Conservation (phyloP, 1,139 yeast species). For the Suhomyces guaymorum region DNA sequence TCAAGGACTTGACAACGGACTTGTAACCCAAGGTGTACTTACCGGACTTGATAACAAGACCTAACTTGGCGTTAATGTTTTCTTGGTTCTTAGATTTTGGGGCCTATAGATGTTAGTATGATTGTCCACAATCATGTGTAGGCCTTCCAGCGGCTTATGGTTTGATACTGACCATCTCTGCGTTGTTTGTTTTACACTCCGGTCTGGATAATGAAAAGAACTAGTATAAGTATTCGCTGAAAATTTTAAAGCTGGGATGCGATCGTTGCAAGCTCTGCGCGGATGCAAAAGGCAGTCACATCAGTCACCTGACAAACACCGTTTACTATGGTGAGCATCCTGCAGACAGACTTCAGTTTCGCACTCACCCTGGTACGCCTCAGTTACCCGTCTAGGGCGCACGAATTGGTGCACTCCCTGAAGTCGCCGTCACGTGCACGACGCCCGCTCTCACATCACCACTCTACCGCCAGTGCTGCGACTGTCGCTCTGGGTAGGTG, state of each 20-base stretch:
- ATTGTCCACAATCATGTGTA: slow-evolving; percentile 1
- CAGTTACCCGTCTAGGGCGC: background rate
- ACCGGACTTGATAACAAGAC: slow-evolving; percentile 98
- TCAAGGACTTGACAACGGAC: slow-evolving; percentile 96
- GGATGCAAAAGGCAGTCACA: slow-evolving; percentile 14
- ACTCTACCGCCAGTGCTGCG: slow-evolving; percentile 7
- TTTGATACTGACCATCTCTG: slow-evolving; percentile 93
- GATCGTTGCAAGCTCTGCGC: background rate
- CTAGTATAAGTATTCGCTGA: no score
- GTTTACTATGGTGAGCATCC: background rate
- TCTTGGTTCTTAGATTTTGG: slow-evolving; percentile 80
- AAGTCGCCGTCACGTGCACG: slow-evolving; percentile 6
- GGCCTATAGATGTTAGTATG: slow-evolving; percentile 64
- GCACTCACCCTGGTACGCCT: background rate
- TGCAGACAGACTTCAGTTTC: slow-evolving; percentile 3
- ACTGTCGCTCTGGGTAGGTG: slow-evolving; percentile 11
- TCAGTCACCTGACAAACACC: slow-evolving; percentile 6
- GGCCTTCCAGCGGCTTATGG: slow-evolving; percentile 4
- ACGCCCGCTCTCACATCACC: slow-evolving; percentile 3
- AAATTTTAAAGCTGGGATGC: slow-evolving; percentile 12
- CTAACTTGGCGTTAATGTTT: slow-evolving; percentile 97
- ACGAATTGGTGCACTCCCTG: background rate
- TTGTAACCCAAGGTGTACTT: slow-evolving; percentile 99
- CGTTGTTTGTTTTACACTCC: slow-evolving; percentile 78
- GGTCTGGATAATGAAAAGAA: slow-evolving; percentile 53